phyloP scores from a whole-genome alignment of 306 rosid species.

The Casuarina cunninghamiana region DNA sequence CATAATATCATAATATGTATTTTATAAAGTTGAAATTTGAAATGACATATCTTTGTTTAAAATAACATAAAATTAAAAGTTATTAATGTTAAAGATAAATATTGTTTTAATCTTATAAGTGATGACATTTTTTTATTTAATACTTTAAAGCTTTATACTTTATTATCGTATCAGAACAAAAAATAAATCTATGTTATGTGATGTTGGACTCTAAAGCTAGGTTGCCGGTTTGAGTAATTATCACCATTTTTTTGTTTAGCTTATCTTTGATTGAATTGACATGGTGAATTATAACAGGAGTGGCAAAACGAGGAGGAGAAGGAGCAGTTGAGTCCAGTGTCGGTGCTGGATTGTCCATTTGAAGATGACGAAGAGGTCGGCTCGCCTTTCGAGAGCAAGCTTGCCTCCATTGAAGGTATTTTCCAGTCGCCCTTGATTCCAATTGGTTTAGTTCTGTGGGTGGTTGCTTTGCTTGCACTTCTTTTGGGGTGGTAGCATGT shows the following conservation, averaged over 20 bases:
- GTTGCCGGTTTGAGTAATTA: no score
- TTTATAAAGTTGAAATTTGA: no score
- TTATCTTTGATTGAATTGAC: neutral
- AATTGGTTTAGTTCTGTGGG: neutral
- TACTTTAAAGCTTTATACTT: no score
- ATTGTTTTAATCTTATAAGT: no score
- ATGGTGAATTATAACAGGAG: slow-evolving; percentile 38
- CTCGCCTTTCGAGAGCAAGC: slow-evolving; percentile 33
- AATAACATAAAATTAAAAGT: no score
- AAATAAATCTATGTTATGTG: no score
- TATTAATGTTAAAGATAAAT: no score
- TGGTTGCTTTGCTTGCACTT: neutral
- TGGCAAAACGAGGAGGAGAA: slow-evolving; percentile 63
- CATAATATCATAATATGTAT: no score
- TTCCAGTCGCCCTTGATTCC: neutral
- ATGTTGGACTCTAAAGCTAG: no score
- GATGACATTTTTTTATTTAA: no score
- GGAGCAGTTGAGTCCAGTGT: slow-evolving; percentile 83
- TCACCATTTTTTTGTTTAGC: neutral
- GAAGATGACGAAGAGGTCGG: slow-evolving; percentile 58
- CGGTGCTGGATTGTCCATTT: slow-evolving; percentile 71
- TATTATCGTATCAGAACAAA: no score
- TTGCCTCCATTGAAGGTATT: slow-evolving; percentile 42
- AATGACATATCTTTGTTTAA: no score
- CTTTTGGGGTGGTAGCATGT: neutral